A percentile compares a stretch with the other conserved stretches of the same genome.
These are phyloP conservation scores for Haplosporangium gracile DNA, from an alignment of 192 early-diverging fungal species.

Conservation along the genomic window DNA sequence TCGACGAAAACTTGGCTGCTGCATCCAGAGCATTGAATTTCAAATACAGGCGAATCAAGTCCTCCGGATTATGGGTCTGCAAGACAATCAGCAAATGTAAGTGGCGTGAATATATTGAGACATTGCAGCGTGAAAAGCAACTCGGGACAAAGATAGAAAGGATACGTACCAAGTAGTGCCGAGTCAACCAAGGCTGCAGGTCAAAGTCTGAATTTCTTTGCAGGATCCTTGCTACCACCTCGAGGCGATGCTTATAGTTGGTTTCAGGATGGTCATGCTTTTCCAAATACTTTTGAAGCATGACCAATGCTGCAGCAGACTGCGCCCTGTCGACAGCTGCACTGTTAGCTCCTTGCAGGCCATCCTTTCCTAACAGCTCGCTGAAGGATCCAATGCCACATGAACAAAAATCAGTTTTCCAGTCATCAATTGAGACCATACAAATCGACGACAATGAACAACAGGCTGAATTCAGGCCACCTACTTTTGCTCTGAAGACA, in stretches of 20 bases:
- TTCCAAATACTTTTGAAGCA: conserved; percentile 31
- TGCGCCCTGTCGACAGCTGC: background rate
- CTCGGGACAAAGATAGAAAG: background rate
- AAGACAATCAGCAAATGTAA: background rate
- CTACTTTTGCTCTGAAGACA: conserved; percentile 40
- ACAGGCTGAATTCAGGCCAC: background rate
- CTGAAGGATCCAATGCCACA: background rate
- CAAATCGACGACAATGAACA: background rate
- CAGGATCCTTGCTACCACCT: conserved; percentile 22
- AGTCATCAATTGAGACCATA: background rate
- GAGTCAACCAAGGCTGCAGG: conserved; percentile 40
- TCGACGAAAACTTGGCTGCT: conserved; percentile 40
- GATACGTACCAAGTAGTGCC: conserved; percentile 41
- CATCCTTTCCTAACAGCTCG: conserved; percentile 19
- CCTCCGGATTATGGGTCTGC: conserved; percentile 44
- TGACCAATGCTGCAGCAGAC: conserved; percentile 17
- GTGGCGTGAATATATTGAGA: background rate
- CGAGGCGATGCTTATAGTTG: conserved; percentile 34
- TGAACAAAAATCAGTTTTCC: background rate
- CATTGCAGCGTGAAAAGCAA: background rate
- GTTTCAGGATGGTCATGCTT: conserved; percentile 27
- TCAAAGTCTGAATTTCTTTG: conserved; percentile 30
- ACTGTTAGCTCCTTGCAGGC: background rate
- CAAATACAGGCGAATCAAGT: conserved; percentile 46
- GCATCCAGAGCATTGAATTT: conserved; percentile 27